A percentile compares a stretch with the other conserved stretches of the same genome.
Evolutionary conservation across 371 early-diverging fungal species (phyloP).

Genomic region (Mortierella polycephala): DNA sequence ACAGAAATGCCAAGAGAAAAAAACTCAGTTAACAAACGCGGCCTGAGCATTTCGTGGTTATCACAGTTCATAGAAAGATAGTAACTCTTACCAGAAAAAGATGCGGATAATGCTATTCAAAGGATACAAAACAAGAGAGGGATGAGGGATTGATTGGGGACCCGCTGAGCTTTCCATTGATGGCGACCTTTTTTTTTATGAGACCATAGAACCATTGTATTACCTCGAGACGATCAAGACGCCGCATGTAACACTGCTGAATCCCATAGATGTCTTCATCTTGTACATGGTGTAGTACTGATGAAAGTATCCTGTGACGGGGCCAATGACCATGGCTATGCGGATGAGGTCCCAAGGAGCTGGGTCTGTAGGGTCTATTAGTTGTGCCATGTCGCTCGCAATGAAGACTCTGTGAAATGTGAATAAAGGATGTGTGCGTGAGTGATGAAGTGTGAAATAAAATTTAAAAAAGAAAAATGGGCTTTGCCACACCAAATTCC

Average conservation of each 20-base stretch:
- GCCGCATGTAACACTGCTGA: conserved; percentile 58
- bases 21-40: background rate
- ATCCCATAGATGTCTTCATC: conserved; percentile 55
- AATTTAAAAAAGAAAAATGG: too few relatives aligned
- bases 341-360: conserved; percentile 46
- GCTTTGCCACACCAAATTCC: too few relatives aligned
- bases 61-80: conserved; percentile 8
- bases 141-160: background rate
- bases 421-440: too few relatives aligned
- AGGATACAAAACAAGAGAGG: background rate
- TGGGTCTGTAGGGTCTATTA: conserved; percentile 41
- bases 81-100: conserved; percentile 63
- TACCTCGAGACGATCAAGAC: conserved; percentile 57
- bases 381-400: conserved; percentile 5
- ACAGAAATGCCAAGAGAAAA: conserved; percentile 4
- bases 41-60: background rate
- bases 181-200: background rate
- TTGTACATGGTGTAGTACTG: conserved; percentile 54
- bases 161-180: background rate
- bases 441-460: too few relatives aligned
- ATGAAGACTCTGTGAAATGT: too few relatives aligned
- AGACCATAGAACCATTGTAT: background rate
- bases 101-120: conserved; percentile 63
- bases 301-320: conserved; percentile 55
- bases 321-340: conserved; percentile 53